A percentile compares a stretch with the other conserved stretches of the same genome.
These are phyloP conservation scores for Rhinocladiella similis DNA, from an alignment of 2,329 filamentous ascomycete species.

Conservation along the genomic window DNA sequence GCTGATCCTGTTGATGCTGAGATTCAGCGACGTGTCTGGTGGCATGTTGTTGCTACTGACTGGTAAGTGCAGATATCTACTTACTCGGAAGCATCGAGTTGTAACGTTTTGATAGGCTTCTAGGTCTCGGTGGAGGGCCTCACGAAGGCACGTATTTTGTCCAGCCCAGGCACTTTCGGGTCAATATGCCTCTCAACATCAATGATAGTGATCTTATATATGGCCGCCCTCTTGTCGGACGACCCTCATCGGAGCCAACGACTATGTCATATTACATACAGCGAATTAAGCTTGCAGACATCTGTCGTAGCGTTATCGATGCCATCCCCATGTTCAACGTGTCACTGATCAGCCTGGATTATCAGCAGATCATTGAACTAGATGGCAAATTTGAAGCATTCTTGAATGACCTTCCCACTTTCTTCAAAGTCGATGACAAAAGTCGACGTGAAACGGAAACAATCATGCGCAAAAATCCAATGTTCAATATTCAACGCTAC, in stretches of 20 bases:
- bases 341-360: slow-evolving; percentile 33
- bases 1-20: slow-evolving; percentile 35
- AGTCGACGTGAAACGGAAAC: slow-evolving; percentile 31
- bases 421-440: slow-evolving; percentile 38
- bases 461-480: slow-evolving; percentile 34
- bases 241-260: slow-evolving; percentile 40
- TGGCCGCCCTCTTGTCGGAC: slow-evolving; percentile 21
- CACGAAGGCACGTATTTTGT: slow-evolving; percentile 47
- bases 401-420: slow-evolving; percentile 35
- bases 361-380: slow-evolving; percentile 40
- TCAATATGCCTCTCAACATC: slow-evolving; percentile 44
- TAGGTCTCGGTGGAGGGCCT: slow-evolving; percentile 43
- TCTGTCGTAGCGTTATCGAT: slow-evolving; percentile 45
- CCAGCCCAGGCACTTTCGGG: slow-evolving; percentile 43
- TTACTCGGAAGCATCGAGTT: not conserved
- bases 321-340: slow-evolving; percentile 32
- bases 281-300: slow-evolving; percentile 42
- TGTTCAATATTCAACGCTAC: slow-evolving; percentile 38
- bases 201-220: slow-evolving; percentile 40
- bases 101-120: slow-evolving; percentile 33
- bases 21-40: slow-evolving; percentile 44
- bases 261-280: slow-evolving; percentile 48
- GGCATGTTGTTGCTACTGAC: slow-evolving; percentile 45
- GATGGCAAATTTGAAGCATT: slow-evolving; percentile 38
- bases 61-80: slow-evolving; percentile 35